These are phyloP conservation scores for Nothomitra cinnamomea DNA, from an alignment of 2,329 filamentous ascomycete genomes.

Conservation along the genomic window DNA sequence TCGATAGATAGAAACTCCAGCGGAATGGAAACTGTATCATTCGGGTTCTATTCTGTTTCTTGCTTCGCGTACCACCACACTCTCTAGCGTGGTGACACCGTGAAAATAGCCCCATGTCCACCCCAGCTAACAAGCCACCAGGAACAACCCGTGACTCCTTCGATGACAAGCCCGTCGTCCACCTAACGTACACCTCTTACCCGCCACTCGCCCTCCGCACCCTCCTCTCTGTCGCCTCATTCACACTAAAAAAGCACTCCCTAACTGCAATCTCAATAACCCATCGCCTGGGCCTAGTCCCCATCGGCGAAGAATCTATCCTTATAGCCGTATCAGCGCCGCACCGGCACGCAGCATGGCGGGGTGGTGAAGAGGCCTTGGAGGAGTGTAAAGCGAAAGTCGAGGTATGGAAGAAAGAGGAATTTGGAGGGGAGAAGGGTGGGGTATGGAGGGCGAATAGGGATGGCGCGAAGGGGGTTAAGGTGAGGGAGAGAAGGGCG, in stretches of 20 bases:
- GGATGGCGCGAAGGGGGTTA: slow-evolving; percentile 46
- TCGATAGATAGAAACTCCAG: too few species aligned
- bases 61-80: too few species aligned
- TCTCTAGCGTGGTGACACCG: too few species aligned
- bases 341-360: slow-evolving; percentile 74
- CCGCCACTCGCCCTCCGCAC: slow-evolving; percentile 49
- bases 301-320: slow-evolving; percentile 86
- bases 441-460: slow-evolving; percentile 75
- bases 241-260: slow-evolving; percentile 40
- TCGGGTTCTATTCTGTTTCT: too few species aligned
- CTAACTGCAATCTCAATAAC: slow-evolving; percentile 62
- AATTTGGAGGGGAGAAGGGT: slow-evolving; percentile 59
- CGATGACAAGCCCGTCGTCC: slow-evolving; percentile 49
- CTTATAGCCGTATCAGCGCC: slow-evolving; percentile 71
- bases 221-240: slow-evolving; percentile 45
- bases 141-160: slow-evolving; percentile 68
- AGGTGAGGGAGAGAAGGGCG: slow-evolving; percentile 16
- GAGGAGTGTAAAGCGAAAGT: slow-evolving; percentile 71
- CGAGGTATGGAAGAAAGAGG: slow-evolving; percentile 93
- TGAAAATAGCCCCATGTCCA: too few species aligned
- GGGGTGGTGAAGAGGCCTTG: slow-evolving; percentile 72
- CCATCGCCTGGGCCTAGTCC: slow-evolving; percentile 72
- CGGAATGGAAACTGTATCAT: too few species aligned
- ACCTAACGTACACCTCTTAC: slow-evolving; percentile 63
- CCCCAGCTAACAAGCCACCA: slow-evolving; percentile 17